A percentile compares a stretch with the other conserved stretches of the same genome.
phyloP scores from a whole-genome alignment of 2,329 filamentous ascomycete genomes.

The Monilinia polystroma region DNA sequence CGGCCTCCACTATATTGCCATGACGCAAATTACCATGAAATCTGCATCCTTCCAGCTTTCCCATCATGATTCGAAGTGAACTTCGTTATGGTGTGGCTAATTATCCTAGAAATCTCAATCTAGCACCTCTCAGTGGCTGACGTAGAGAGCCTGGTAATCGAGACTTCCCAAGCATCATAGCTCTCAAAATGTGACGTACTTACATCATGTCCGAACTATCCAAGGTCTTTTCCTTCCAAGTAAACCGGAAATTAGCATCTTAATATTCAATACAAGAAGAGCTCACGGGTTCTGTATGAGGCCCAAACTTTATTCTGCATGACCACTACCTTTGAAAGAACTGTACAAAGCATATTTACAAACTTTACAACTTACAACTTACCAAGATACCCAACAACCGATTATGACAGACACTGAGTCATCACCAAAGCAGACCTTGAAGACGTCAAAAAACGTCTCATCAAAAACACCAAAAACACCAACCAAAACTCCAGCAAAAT shows the following conservation, averaged over 20 bases:
- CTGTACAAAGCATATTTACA: constrained; percentile 1
- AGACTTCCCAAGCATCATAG: constrained; percentile 16
- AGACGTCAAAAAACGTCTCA: constrained; percentile 4
- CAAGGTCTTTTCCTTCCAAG: constrained; percentile 15
- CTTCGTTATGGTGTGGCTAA: constrained; percentile 7
- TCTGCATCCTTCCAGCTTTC: constrained; percentile 14
- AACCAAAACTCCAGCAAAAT: constrained; percentile 8
- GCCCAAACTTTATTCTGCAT: constrained; percentile 9
- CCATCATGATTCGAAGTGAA: constrained; percentile 11
- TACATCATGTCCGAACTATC: constrained; percentile 15
- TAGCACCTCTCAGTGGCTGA: constrained; percentile 16
- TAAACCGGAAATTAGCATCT: constrained; percentile 22
- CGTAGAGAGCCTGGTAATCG: constrained; percentile 13
- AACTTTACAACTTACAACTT: neutral
- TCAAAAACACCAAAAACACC: constrained; percentile 14
- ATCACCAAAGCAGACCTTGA: constrained; percentile 10
- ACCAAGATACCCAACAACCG: constrained; percentile 8
- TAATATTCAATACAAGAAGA: constrained; percentile 22
- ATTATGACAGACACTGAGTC: constrained; percentile 24
- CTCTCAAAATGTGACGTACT: constrained; percentile 18
- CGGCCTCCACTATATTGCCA: constrained; percentile 1
- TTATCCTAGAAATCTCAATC: neutral
- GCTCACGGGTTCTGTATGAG: constrained; percentile 20
- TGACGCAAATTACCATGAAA: constrained; percentile 18
- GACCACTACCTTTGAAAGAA: constrained; percentile 9